phyloP scores from a whole-genome alignment of 1,284 basidiomycete species.

The Xerocomus minutiporus region DNA sequence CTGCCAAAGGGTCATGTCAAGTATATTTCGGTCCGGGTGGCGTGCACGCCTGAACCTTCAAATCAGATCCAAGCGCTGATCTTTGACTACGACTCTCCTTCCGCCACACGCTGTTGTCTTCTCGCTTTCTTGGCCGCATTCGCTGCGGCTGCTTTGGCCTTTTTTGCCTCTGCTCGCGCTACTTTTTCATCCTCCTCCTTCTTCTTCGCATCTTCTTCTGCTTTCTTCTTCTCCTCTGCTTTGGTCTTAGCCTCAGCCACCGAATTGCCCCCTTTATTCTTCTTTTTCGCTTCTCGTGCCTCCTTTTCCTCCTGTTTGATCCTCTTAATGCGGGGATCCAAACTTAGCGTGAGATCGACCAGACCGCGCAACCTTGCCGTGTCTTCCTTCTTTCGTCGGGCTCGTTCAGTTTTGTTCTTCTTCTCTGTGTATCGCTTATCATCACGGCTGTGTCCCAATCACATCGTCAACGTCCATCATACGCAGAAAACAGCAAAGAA shows the following conservation, averaged over 20 bases:
- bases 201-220: slow-evolving; percentile 54
- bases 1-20: slow-evolving; percentile 24
- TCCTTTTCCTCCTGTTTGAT: slow-evolving; percentile 98
- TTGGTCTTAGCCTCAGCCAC: slow-evolving; percentile 54
- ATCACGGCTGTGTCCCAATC: slow-evolving; percentile 65
- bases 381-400: slow-evolving; percentile 97
- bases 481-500: background rate
- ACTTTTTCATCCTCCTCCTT: slow-evolving; percentile 35
- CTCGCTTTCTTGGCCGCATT: slow-evolving; percentile 92
- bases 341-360: slow-evolving; percentile 81
- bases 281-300: slow-evolving; percentile 90
- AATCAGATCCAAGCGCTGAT: background rate
- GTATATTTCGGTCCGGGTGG: background rate
- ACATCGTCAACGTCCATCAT: slow-evolving; percentile 2
- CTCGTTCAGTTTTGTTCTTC: slow-evolving; percentile 98
- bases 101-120: slow-evolving; percentile 32
- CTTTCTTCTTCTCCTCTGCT: slow-evolving; percentile 67
- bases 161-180: slow-evolving; percentile 78
- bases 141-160: slow-evolving; percentile 77
- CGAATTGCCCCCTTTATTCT: slow-evolving; percentile 42
- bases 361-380: slow-evolving; percentile 84
- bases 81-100: slow-evolving; percentile 8
- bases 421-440: slow-evolving; percentile 99
- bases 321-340: slow-evolving; percentile 95
- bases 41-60: too few species aligned